A percentile compares a stretch with the other conserved stretches of the same genome.
Evolutionary conservation across 768 basidiomycete genomes (phyloP).

Genomic region (Termitomyces sp.): DNA sequence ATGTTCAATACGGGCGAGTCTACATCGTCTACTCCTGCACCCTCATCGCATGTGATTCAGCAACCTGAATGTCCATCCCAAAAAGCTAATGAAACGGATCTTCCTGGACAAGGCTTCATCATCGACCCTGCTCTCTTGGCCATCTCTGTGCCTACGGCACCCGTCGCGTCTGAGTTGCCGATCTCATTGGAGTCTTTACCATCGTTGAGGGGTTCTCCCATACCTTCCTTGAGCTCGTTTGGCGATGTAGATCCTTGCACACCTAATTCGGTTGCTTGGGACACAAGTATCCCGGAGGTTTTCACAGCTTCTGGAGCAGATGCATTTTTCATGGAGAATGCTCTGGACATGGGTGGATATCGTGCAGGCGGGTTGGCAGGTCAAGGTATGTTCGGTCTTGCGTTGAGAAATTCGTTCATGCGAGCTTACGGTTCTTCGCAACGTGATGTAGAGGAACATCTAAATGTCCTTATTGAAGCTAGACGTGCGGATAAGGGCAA

Average conservation of each 20-base stretch:
- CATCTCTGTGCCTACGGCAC: constrained; percentile 15
- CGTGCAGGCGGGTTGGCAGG: constrained; percentile 6
- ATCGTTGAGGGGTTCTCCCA: constrained; percentile 16
- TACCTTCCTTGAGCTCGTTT: constrained; percentile 26
- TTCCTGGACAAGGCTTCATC: constrained; percentile 8
- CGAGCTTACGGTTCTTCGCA: constrained; percentile 9
- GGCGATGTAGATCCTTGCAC: constrained; percentile 30
- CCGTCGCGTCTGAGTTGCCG: background rate
- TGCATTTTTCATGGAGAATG: background rate
- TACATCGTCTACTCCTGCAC: background rate
- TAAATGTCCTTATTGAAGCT: background rate
- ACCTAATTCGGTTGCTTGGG: constrained; percentile 31
- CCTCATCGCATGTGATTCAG: background rate
- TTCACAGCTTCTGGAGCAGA: constrained; percentile 9
- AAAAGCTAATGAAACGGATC: background rate
- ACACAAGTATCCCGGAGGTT: constrained; percentile 28
- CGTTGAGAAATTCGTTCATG: constrained; percentile 9
- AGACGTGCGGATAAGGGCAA: constrained; percentile 19
- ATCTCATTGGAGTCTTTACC: constrained; percentile 4
- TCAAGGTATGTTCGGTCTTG: constrained; percentile 23
- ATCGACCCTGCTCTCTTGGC: constrained; percentile 31
- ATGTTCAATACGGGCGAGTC: background rate
- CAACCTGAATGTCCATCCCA: background rate
- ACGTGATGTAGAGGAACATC: constrained; percentile 8
- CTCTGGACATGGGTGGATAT: constrained; percentile 1